Evolutionary conservation across 495 filamentous ascomycete species (phyloP), one percentile per base, ranked within the genome.

Genomic region (Elasticomyces elasticus): DNA sequence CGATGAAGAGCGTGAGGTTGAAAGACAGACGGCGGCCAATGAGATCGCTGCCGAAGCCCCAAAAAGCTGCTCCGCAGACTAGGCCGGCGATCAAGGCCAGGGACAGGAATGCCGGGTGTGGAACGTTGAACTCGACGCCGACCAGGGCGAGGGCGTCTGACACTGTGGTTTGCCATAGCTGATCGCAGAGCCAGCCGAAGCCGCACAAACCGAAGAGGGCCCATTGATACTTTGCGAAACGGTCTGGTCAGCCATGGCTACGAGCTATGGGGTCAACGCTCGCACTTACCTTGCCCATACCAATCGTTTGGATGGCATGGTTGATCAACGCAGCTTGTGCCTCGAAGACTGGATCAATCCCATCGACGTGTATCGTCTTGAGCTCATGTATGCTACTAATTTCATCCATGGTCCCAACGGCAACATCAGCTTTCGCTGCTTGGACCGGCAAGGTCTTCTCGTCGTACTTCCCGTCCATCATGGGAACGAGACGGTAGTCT

Each of bases 21-120:
- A 82, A 81, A 3, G 79, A 79, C 15, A 75, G 67, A 38, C 78
- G 78, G 50, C 79, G 75, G 25, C 79, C 79, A 31, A 81, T 64
- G 13, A 81, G 56, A 63, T 81, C 79, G 22, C 76, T 77, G 7
- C 74, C 76, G 50, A 56, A 51, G 48, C 79, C 79, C 79, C 79
- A 82, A 61, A 80, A 78, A 12, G 70, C 76, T 27, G 79, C 79
- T 48, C 79, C 79, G 37, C 81, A 54, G 49, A 74, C 79, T 5
- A 81, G 73, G 54, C 79, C 79, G 28, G 76, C 47, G 79, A 80
- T 3, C 75, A n/a, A n/a, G n/a, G n/a, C n/a, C n/a, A n/a, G n/a
- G n/a, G n/a, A 77, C 63, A 80, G 81, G 80, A 80, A 28, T 76
- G 75, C 20, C 79, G 75, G 6, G 64, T 53, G 19, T 66, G 74